Percentiles rank a stretch among this genome's conserved stretches.
Conservation (phyloP, 768 basidiomycete genomes). For the Butyriboletus loyo region DNA sequence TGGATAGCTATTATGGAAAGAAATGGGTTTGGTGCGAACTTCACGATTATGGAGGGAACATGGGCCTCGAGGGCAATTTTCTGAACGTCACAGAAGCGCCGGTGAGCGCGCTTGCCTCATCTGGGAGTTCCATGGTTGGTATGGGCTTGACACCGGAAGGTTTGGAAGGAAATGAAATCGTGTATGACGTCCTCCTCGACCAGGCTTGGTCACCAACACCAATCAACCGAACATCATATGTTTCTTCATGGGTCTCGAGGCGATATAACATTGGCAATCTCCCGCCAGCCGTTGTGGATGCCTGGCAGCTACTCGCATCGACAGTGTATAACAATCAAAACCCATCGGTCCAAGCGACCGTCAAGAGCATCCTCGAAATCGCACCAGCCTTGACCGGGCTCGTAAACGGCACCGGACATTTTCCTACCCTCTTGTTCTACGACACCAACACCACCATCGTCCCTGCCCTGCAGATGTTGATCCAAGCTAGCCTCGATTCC, state of each 20-base stretch:
- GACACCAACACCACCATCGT: conserved; percentile 56
- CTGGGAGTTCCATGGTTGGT: conserved; percentile 36
- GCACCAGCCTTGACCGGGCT: conserved; percentile 34
- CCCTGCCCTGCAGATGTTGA: conserved; percentile 72
- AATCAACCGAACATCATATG: conserved; percentile 31
- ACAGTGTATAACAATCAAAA: conserved; percentile 41
- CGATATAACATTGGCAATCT: conserved; percentile 32
- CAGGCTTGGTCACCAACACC: conserved; percentile 39
- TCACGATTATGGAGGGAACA: conserved; percentile 38
- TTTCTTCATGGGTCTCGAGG: conserved; percentile 34
- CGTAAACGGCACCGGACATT: conserved; percentile 31
- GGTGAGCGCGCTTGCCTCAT: conserved; percentile 28
- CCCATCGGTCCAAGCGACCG: conserved; percentile 29
- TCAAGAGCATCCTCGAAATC: conserved; percentile 39
- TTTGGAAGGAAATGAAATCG: conserved; percentile 42
- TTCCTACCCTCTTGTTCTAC: conserved; percentile 35
- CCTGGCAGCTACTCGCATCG: conserved; percentile 36
- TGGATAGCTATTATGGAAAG: conserved; percentile 38
- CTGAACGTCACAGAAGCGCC: conserved; percentile 33
- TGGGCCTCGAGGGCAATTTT: conserved; percentile 39
- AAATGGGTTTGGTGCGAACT: conserved; percentile 43
- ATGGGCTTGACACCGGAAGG: conserved; percentile 40
- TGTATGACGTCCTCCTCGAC: conserved; percentile 41
- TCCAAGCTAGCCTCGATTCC: conserved; percentile 29
- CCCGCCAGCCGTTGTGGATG: conserved; percentile 26